Conservation (phyloP, 139 green algal genomes). For the Pedinophyceae sp. region DNA sequence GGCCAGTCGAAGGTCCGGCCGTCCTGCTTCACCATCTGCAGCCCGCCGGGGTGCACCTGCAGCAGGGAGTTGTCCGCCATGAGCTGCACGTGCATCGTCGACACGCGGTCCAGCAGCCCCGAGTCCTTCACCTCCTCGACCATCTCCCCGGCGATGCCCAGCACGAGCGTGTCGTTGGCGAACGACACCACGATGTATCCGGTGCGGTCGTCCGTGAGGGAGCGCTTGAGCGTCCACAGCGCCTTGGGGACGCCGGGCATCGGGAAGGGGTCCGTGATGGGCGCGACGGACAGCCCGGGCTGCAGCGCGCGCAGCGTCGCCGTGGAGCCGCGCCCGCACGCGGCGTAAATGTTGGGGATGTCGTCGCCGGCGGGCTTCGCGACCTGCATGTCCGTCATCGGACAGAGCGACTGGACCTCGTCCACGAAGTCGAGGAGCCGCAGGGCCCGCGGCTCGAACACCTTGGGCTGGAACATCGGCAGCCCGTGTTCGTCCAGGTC, state of each 20-base stretch:
- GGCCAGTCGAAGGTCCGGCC: slow-evolving; percentile 92
- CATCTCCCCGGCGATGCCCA: slow-evolving; percentile 87
- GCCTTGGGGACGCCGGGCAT: slow-evolving; percentile 76
- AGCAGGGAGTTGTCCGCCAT: slow-evolving; percentile 83
- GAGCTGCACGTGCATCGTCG: slow-evolving; percentile 41
- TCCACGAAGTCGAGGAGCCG: slow-evolving; percentile 83
- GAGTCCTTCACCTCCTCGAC: slow-evolving; percentile 92
- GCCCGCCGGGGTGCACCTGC: slow-evolving; percentile 72
- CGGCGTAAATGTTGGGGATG: slow-evolving; percentile 81
- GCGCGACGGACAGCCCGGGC: slow-evolving; percentile 73
- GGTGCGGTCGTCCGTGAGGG: slow-evolving; percentile 63
- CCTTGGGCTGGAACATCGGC: background rate
- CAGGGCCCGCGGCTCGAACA: slow-evolving; percentile 75
- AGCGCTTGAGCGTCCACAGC: slow-evolving; percentile 70
- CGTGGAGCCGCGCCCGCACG: slow-evolving; percentile 62
- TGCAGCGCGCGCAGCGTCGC: slow-evolving; percentile 72
- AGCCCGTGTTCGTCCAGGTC: background rate
- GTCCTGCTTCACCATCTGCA: slow-evolving; percentile 83
- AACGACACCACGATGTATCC: slow-evolving; percentile 96
- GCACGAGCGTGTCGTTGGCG: slow-evolving; percentile 83
- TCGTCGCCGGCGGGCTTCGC: slow-evolving; percentile 37
- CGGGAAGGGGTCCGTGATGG: slow-evolving; percentile 78
- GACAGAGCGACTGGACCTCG: slow-evolving; percentile 65
- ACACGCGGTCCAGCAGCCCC: slow-evolving; percentile 66
- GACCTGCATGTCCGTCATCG: slow-evolving; percentile 85